Conservation (phyloP, 2,329 filamentous ascomycete genomes). For the Pseudocercospora eumusae region DNA sequence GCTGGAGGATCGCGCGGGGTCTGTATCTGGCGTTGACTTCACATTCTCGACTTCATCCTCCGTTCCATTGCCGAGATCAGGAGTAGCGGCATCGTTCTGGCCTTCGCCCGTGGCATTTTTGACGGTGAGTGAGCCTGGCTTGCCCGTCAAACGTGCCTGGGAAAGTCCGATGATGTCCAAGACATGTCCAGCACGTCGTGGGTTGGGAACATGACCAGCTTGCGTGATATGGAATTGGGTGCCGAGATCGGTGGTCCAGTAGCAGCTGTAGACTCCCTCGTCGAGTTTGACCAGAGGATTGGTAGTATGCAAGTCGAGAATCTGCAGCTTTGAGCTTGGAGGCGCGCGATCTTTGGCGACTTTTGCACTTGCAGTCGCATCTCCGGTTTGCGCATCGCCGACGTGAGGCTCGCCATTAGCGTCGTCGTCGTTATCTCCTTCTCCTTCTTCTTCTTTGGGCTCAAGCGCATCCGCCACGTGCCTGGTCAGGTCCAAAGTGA, state of each 20-base stretch:
- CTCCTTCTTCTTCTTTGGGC: slow-evolving; percentile 12
- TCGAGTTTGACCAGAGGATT: slow-evolving; percentile 80
- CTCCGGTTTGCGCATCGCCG: slow-evolving; percentile 8
- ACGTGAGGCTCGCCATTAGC: not conserved
- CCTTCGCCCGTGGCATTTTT: slow-evolving; percentile 29
- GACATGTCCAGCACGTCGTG: slow-evolving; percentile 55
- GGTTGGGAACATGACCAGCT: slow-evolving; percentile 45
- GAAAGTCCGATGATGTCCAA: slow-evolving; percentile 74
- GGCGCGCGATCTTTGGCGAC: not conserved
- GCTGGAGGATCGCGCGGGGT: not conserved
- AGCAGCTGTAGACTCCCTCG: slow-evolving; percentile 73
- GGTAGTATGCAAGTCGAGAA: slow-evolving; percentile 75
- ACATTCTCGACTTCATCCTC: not conserved
- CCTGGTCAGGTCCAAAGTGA: slow-evolving; percentile 60
- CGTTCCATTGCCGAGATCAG: slow-evolving; percentile 16
- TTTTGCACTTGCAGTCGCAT: not conserved
- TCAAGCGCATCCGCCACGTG: slow-evolving; percentile 39
- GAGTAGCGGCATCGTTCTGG: not conserved
- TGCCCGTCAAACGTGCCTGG: slow-evolving; percentile 68
- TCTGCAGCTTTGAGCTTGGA: slow-evolving; percentile 61
- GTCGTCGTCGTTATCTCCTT: slow-evolving; percentile 4
- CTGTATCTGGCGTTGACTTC: not conserved
- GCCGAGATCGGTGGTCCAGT: slow-evolving; percentile 80
- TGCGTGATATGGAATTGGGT: slow-evolving; percentile 67
- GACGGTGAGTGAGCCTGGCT: slow-evolving; percentile 58